Base-by-base conservation (phyloP, 2,329 filamentous ascomycete species). In the Neofusicoccum sp. region DNA sequence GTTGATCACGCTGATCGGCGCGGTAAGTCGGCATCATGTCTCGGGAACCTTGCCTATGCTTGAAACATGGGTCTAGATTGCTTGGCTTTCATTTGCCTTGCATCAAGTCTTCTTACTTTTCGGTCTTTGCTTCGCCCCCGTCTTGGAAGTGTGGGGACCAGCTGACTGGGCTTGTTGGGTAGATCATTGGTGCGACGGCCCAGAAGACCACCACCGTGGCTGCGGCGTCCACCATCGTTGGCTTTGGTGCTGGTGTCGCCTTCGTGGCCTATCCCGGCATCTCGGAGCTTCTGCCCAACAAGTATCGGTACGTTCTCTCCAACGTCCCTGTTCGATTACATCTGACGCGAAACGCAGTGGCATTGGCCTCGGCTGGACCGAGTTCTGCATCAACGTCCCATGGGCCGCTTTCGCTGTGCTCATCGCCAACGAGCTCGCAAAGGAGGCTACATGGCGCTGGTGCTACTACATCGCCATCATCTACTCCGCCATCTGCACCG, bases 391-490 rank as follows among this genome's bases (percentile, higher is more conserved):
- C 57, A 60, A 60, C 30, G n/a, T 60, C 3, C 57, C 57, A 6
- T 60, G 57, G 58, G 74, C 75, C 30, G 69, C 73, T 33, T 75
- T 77, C 59, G 79, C 78, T 0, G 76, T 77, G 20, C 66, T 79
- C 38, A 78, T 82, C 56, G 79, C 78, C 2, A 81, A 79, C 1
- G 65, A 63, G 7, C 44, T 60, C 6, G 45, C 57, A 6, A 14
- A 56, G 36, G 38, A 49, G 6, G 66, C 73, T 3, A 69, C 71
- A 16, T 84, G 81, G 80, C 73, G 63, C 16, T 65, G 65, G 63
- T 62, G 57, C 31, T 67, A 65, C 58, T 66, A 79, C 64, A 65
- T 83, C 3, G 77, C 76, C 60, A 78, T 79, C 64, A 78, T 81
- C 57, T 70, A 79, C 60, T 74, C 71, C 36, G 72, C 70, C n/a